These are phyloP conservation scores for Aspergillus pseudonomiae DNA, from an alignment of 2,329 filamentous ascomycete species.

Conservation along the genomic window DNA sequence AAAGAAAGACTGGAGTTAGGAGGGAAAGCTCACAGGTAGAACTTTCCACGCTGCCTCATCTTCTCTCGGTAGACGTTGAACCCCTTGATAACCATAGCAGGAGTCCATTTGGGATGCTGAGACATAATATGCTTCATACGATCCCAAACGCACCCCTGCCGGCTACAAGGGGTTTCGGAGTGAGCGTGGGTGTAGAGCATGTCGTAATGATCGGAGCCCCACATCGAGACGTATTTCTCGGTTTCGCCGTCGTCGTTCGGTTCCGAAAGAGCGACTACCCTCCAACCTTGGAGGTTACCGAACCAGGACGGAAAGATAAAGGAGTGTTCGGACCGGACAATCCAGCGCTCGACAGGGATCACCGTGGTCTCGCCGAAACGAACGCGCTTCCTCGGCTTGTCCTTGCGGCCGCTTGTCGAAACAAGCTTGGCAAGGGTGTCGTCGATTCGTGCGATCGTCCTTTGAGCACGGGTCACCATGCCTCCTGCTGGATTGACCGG, in stretches of 20 bases:
- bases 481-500: background rate
- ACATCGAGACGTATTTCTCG: constrained; percentile 15
- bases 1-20: constrained; percentile 2
- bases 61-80: background rate
- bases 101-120: constrained; percentile 3
- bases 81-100: constrained; percentile 5
- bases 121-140: constrained; percentile 6
- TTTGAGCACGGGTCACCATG: constrained; percentile 12
- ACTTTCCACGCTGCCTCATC: constrained; percentile 4
- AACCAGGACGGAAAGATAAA: constrained; percentile 13
- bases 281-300: constrained; percentile 21
- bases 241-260: constrained; percentile 16
- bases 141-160: constrained; percentile 13
- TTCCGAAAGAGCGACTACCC: constrained; percentile 15
- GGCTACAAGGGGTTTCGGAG: constrained; percentile 7
- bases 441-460: constrained; percentile 13
- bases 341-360: constrained; percentile 30
- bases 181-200: constrained; percentile 13
- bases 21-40: constrained; percentile 9
- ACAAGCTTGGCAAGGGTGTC: background rate
- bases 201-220: constrained; percentile 19
- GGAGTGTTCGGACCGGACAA: constrained; percentile 27
- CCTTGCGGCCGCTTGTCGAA: background rate
- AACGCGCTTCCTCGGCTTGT: constrained; percentile 13
- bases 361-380: constrained; percentile 29